A percentile compares a stretch with the other conserved stretches of the same genome.
Evolutionary conservation across 2,329 filamentous ascomycete genomes (phyloP).

Genomic region (Arthrobotrys conoides): DNA sequence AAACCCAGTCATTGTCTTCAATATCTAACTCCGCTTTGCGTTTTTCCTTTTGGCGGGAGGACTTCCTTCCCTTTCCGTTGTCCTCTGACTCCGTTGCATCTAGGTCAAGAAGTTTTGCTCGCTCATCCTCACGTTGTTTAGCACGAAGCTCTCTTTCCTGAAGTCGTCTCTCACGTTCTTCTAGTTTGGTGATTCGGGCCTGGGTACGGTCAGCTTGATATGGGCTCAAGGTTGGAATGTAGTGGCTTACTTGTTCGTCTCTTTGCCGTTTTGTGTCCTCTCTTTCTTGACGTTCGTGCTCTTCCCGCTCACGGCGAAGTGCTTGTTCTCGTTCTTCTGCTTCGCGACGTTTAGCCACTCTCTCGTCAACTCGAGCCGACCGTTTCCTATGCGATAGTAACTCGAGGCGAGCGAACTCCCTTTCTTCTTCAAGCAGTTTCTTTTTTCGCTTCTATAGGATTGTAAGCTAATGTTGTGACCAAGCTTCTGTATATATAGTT

Average conservation of each 20-base stretch:
- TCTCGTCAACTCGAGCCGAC: constrained; percentile 88
- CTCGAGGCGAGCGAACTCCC: constrained; percentile 85
- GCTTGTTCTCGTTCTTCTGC: constrained; percentile 78
- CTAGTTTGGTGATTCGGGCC: constrained; percentile 79
- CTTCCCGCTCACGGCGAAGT: constrained; percentile 73
- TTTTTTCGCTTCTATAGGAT: constrained; percentile 52
- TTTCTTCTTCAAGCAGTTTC: constrained; percentile 73
- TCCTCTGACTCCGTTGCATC: constrained; percentile 57
- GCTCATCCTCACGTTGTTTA: constrained; percentile 80
- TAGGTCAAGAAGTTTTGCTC: constrained; percentile 46
- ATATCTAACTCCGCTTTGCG: constrained; percentile 66
- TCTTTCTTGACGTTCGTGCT: constrained; percentile 70
- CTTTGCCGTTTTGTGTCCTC: constrained; percentile 71
- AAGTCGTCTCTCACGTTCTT: constrained; percentile 62
- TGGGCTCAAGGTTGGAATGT: constrained; percentile 65
- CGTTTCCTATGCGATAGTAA: constrained; percentile 94
- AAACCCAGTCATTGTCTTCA: constrained; percentile 88
- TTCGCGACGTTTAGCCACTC: constrained; percentile 81
- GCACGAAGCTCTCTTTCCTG: constrained; percentile 79
- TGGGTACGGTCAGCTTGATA: constrained; percentile 65
- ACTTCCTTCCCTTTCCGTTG: constrained; percentile 43
- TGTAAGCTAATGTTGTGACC: constrained; percentile 25
- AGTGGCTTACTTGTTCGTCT: constrained; percentile 76
- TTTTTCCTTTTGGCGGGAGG: constrained; percentile 59
- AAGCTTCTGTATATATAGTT: neutral